Evolutionary conservation across 306 rosid species (phyloP).

Genomic region (Pueraria montana): DNA sequence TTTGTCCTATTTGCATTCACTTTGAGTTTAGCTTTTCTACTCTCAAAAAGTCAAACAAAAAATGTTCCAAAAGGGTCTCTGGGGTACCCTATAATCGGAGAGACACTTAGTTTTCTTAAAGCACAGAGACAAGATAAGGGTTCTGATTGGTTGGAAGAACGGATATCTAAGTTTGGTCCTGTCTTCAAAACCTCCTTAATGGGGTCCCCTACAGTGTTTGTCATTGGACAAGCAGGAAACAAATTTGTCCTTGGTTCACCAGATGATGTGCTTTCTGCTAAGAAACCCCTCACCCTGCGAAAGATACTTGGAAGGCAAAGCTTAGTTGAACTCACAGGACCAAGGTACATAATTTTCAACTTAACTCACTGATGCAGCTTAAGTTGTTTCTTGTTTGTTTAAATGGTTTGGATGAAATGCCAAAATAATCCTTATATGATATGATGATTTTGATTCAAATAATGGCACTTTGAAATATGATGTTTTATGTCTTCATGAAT

Average conservation of each 20-base stretch:
- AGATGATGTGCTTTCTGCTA: constrained; percentile 56
- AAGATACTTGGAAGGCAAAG: constrained; percentile 55
- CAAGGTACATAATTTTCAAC: constrained; percentile 50
- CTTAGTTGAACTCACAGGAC: constrained; percentile 57
- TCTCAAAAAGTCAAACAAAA: constrained; percentile 50
- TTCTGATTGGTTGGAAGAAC: constrained; percentile 59
- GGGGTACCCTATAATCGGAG: constrained; percentile 65
- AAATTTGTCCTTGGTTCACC: constrained; percentile 57
- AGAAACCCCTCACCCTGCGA: constrained; percentile 57
- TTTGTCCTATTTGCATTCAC: constrained; percentile 49
- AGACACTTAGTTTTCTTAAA: constrained; percentile 58
- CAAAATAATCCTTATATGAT: no score
- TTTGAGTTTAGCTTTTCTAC: constrained; percentile 45
- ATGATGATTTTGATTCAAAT: no score
- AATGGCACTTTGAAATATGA: not conserved
- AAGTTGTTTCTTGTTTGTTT: no score
- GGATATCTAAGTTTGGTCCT: constrained; percentile 54
- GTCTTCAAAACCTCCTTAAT: constrained; percentile 63
- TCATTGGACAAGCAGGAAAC: constrained; percentile 61
- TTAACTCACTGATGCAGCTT: not conserved
- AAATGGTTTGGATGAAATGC: no score
- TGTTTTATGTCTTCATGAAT: not conserved
- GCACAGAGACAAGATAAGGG: constrained; percentile 58
- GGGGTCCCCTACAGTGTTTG: constrained; percentile 62
- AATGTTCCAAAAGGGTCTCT: constrained; percentile 68